Percentiles rank a stretch among this genome's conserved stretches.
Conservation (phyloP, 1,139 yeast genomes). For the Geotrichum klebahnii region DNA sequence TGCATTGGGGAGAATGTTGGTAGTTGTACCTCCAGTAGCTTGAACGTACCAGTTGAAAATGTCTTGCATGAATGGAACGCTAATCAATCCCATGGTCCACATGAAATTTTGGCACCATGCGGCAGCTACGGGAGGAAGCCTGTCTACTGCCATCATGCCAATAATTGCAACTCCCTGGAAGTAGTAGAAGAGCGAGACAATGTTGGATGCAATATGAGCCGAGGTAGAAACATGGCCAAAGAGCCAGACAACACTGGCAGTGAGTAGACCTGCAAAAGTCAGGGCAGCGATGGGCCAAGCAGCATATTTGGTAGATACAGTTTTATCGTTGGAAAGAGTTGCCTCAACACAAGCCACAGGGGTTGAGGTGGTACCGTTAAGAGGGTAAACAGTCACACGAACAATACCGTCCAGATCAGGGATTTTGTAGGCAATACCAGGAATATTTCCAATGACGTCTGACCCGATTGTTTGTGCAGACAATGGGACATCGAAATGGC, state of each 20-base stretch:
- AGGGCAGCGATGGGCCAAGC: conserved; percentile 96
- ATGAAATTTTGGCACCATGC: conserved; percentile 97
- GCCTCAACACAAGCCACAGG: conserved; percentile 93
- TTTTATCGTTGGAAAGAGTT: conserved; percentile 76
- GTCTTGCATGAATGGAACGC: conserved; percentile 72
- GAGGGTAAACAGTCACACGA: conserved; percentile 59
- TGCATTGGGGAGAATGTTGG: conserved; percentile 61
- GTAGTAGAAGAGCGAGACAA: conserved; percentile 85
- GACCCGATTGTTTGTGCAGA: conserved; percentile 44
- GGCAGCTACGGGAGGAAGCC: conserved; percentile 94
- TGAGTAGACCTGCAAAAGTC: conserved; percentile 78
- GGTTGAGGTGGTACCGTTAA: conserved; percentile 29
- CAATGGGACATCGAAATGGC: conserved; percentile 72
- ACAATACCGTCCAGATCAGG: conserved; percentile 96
- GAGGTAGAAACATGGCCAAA: conserved; percentile 91
- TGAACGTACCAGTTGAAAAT: conserved; percentile 93
- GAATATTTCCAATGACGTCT: conserved; percentile 50
- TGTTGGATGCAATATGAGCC: conserved; percentile 93
- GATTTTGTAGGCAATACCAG: conserved; percentile 78
- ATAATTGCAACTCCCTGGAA: conserved; percentile 92
- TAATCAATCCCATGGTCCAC: conserved; percentile 93
- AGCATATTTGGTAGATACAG: conserved; percentile 91
- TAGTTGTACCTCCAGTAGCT: conserved; percentile 88
- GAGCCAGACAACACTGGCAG: conserved; percentile 82
- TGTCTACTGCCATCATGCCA: conserved; percentile 91